A percentile compares a stretch with the other conserved stretches of the same genome.
Evolutionary conservation across 306 rosid species (phyloP).

Genomic region (Benincasa hispida): DNA sequence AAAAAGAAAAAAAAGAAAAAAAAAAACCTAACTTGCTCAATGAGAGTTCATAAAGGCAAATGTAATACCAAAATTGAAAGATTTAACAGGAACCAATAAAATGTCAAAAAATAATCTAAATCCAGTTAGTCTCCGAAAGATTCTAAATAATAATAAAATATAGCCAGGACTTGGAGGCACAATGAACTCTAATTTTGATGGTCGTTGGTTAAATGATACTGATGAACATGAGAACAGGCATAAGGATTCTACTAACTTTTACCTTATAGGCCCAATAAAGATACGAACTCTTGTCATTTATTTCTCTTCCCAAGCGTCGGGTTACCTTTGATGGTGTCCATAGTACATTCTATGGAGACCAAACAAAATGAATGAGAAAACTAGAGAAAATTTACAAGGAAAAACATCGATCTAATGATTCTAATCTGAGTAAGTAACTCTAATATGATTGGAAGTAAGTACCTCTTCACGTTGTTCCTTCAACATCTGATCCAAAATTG

Average conservation of each 20-base stretch:
- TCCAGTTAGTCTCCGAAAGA: neutral
- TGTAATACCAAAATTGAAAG: neutral
- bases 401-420: neutral
- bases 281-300: slow-evolving; percentile 62
- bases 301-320: slow-evolving; percentile 83
- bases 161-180: neutral
- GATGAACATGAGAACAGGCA: neutral
- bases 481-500: slow-evolving; percentile 85
- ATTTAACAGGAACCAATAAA: neutral
- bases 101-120: neutral
- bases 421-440: slow-evolving; percentile 4
- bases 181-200: neutral
- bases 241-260: slow-evolving; percentile 13
- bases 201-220: neutral
- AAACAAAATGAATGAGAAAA: neutral
- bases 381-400: neutral
- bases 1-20: too few relatives aligned
- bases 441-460: slow-evolving; percentile 1
- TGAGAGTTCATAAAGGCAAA: neutral
- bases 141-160: neutral
- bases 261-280: slow-evolving; percentile 94
- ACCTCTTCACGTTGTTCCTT: slow-evolving; percentile 64
- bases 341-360: slow-evolving; percentile 34
- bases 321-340: slow-evolving; percentile 89
- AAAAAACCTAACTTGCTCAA: neutral